These are phyloP conservation scores for Hortiboletus flavorubellus DNA, from an alignment of 768 basidiomycete genomes.

Conservation along the genomic window DNA sequence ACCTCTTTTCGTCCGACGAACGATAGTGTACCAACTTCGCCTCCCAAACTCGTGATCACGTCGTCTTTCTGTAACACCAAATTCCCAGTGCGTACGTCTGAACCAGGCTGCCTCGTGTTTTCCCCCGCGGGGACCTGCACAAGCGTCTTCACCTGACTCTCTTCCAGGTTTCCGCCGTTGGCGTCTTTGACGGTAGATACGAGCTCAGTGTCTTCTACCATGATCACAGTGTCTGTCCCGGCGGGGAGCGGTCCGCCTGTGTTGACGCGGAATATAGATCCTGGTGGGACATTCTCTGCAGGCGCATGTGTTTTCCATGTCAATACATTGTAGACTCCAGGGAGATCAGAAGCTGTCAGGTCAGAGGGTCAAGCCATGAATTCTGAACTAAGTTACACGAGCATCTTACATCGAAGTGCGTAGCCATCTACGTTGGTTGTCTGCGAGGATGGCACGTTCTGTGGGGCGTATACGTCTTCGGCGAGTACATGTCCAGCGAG, in stretches of 20 bases:
- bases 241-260: constrained; percentile 79
- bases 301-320: constrained; percentile 45
- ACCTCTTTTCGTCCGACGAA: constrained; percentile 78
- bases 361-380: not conserved
- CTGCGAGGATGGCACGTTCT: constrained; percentile 56
- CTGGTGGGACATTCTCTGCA: constrained; percentile 38
- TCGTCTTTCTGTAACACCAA: constrained; percentile 62
- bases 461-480: constrained; percentile 65
- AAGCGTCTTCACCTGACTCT: constrained; percentile 66
- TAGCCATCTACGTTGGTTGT: constrained; percentile 92
- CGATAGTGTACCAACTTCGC: constrained; percentile 78
- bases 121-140: constrained; percentile 60
- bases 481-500: constrained; percentile 73
- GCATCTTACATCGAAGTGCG: constrained; percentile 61
- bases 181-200: constrained; percentile 46
- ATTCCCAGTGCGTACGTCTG: constrained; percentile 68
- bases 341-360: constrained; percentile 53
- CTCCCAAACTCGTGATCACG: constrained; percentile 61
- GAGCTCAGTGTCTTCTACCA: constrained; percentile 90
- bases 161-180: constrained; percentile 51
- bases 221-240: constrained; percentile 77
- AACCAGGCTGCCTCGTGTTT: constrained; percentile 71
- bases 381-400: not conserved
- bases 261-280: constrained; percentile 64
- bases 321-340: constrained; percentile 66